Evolutionary conservation across 192 early-diverging fungal genomes (phyloP), one percentile per base, ranked within the genome.

Genomic region (Lobosporangium transversale): DNA sequence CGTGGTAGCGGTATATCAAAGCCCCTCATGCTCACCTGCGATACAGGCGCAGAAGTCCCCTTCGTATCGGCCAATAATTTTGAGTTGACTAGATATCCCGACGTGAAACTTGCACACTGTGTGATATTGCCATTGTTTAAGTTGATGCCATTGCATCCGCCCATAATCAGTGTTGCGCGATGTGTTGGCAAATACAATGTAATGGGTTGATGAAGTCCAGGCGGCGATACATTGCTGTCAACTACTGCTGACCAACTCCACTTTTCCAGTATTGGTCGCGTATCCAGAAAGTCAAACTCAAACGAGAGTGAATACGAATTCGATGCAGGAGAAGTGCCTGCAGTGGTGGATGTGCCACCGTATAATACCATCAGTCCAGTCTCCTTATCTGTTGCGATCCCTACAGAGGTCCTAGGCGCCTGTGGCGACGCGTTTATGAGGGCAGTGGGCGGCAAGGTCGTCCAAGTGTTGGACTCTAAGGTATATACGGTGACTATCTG

Each of bases 281-380:
- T 53, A 44, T 58, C 54, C 30, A 76, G 24, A 27, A 62, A 43
- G 31, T 76, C 65, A 36, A 76, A 56, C 18, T 76, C 73, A 21
- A 32, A 9, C 0, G 69, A 62, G 1, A 62, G 1, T 30, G 68
- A 63, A n/a, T 12, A 57, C 11, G 36, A 20, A 1, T 29, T 10
- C 2, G 43, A 0, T 4, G 32, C 40, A 7, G 31, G 23, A 1
- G 12, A 18, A 3, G 18, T 26, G 0, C 12, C 33, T 2, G 24
- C 17, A 4, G 62, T 36, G 1, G 26, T 14, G 0, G 44, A 3
- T 3, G 37, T 18, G n/a, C 64, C 73, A 23, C 73, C 73, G 27
- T 62, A 60, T 11, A 76, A 11, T 3, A 76, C 21, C 20, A 62
- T 58, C 18, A n/a, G 24, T 9, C 48, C 43, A 21, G 58, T 45